Evolutionary conservation across 2,329 filamentous ascomycete genomes (phyloP).

Genomic region (Fusarium albosuccineum): DNA sequence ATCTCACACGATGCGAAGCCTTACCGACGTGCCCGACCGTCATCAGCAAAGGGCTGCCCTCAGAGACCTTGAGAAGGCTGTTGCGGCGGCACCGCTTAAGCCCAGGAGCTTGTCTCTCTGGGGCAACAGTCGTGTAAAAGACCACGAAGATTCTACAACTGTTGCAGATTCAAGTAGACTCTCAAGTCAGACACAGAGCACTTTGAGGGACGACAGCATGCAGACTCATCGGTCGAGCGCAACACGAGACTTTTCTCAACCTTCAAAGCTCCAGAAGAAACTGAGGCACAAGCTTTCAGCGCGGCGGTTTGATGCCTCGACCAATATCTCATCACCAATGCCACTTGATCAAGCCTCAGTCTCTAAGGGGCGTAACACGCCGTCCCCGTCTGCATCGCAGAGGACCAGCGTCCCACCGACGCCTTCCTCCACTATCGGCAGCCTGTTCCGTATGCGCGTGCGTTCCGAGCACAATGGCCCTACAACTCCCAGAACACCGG

Average conservation of each 20-base stretch:
- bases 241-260: slow-evolving; percentile 25
- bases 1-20: slow-evolving; percentile 12
- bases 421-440: slow-evolving; percentile 43
- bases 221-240: slow-evolving; percentile 11
- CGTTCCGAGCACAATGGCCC: slow-evolving; percentile 35
- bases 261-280: slow-evolving; percentile 16
- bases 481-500: slow-evolving; percentile 36
- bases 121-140: background rate
- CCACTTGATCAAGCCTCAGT: background rate
- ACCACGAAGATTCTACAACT: background rate
- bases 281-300: slow-evolving; percentile 14
- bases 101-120: slow-evolving; percentile 11
- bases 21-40: slow-evolving; percentile 9
- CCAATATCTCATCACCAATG: slow-evolving; percentile 13
- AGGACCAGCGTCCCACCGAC: slow-evolving; percentile 22
- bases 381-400: slow-evolving; percentile 21
- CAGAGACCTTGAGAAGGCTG: slow-evolving; percentile 25
- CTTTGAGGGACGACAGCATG: background rate
- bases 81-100: slow-evolving; percentile 24
- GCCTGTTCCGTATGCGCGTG: slow-evolving; percentile 45
- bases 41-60: slow-evolving; percentile 13
- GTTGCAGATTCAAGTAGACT: background rate
- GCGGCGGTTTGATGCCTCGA: slow-evolving; percentile 23
- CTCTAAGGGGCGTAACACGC: slow-evolving; percentile 6
- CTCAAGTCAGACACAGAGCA: background rate